Base-by-base conservation (phyloP, 1,284 basidiomycete species). In the Malassezia psittaci region DNA sequence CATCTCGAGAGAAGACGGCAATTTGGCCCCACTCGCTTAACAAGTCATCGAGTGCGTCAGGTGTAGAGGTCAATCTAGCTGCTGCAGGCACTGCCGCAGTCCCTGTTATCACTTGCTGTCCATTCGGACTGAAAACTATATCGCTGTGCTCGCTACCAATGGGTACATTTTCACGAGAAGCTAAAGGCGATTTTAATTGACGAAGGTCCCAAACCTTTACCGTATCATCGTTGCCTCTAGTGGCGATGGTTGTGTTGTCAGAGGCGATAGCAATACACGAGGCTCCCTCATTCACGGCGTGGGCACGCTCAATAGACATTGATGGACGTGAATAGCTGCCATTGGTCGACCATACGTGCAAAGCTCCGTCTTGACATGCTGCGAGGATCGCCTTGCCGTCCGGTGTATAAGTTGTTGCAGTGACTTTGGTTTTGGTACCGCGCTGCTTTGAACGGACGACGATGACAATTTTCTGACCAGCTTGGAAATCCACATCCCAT, bases 191-290 rank as follows among this genome's bases (percentile, higher is more conserved):
- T 74, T 87, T 88, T 79, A 96, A 86, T 5, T 83, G 80, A 54
- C 88, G 83, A 21, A 88, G 76, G 74, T 98, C 93, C 93, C 94
- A 99, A 40, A 96, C 38, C 77, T 96, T 99, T 48, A 96, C 85
- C 0, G 88, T 91, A 67, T 89, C 85, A 77, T 99, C 94, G 1
- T 86, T 87, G 19, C 90, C 90, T 62, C 94, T 80, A 2, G 88
- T 90, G 2, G 61, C 62, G 43, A 88, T 80, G 18, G 84, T 87
- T 50, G 80, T 79, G 1, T 86, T 85, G 72, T 96, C 90, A 39
- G 86, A 80, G 5, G 87, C 85, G 70, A 91, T 94, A 5, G 83
- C 81, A 32, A 98, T 75, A 1, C 85, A 85, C 2, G 88, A 88
- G 1, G 85, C 89, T 68, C 89, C 87, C 0, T 83, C 85, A 36